phyloP scores from a whole-genome alignment of 2,329 filamentous ascomycete genomes.

The Mycogone perniciosa region DNA sequence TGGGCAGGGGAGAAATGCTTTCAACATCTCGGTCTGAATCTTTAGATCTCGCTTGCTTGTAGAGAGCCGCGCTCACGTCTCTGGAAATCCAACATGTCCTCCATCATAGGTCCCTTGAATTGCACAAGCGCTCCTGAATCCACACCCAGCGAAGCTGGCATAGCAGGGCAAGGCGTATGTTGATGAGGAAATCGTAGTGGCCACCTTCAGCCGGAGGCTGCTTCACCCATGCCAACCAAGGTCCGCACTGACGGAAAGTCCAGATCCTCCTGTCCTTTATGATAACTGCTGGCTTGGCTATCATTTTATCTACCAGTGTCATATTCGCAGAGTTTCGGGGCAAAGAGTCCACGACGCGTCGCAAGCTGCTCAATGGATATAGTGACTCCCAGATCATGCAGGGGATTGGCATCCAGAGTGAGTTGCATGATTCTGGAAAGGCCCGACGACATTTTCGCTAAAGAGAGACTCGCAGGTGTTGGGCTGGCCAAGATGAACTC shows the following conservation, averaged over 20 bases:
- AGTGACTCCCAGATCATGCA: slow-evolving; percentile 64
- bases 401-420: slow-evolving; percentile 59
- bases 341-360: slow-evolving; percentile 46
- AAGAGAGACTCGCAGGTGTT: slow-evolving; percentile 28
- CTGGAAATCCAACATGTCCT: neutral
- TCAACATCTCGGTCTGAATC: neutral
- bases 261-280: slow-evolving; percentile 61
- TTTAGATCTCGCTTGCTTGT: neutral
- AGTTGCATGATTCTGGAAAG: slow-evolving; percentile 7
- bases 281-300: slow-evolving; percentile 53
- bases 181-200: neutral
- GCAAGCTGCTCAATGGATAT: slow-evolving; percentile 59
- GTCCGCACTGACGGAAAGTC: neutral
- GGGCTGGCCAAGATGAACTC: slow-evolving; percentile 53
- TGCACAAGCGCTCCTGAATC: slow-evolving; percentile 38
- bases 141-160: slow-evolving; percentile 47
- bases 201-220: neutral
- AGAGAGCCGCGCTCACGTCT: neutral
- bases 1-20: neutral
- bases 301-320: slow-evolving; percentile 49
- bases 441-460: slow-evolving; percentile 5
- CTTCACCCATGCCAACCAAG: neutral
- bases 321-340: slow-evolving; percentile 47
- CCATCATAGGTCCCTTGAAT: neutral
- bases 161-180: slow-evolving; percentile 51